A percentile compares a stretch with the other conserved stretches of the same genome.
Evolutionary conservation across 345 rosid species (phyloP).

Genomic region (Ceriops decandra): DNA sequence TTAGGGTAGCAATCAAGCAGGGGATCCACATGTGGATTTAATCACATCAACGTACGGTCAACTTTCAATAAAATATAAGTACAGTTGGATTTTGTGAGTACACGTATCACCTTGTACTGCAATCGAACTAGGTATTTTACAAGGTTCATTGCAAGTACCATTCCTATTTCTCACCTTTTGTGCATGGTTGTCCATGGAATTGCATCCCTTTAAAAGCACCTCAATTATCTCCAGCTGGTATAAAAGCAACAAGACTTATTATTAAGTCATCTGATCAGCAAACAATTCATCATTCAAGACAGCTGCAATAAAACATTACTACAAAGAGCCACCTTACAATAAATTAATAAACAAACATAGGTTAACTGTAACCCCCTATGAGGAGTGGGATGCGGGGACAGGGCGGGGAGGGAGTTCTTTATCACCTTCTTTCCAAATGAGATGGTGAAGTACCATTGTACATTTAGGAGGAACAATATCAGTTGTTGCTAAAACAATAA

Average conservation of each 20-base stretch:
- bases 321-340: too few relatives aligned
- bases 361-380: too few relatives aligned
- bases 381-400: too few relatives aligned
- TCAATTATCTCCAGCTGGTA: conserved; percentile 42
- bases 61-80: not conserved
- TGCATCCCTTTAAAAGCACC: conserved; percentile 70
- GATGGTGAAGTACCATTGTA: too few relatives aligned
- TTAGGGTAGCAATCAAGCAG: not conserved
- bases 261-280: not conserved
- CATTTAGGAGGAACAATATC: too few relatives aligned
- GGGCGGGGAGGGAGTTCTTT: too few relatives aligned
- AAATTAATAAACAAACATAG: too few relatives aligned
- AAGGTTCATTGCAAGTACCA: not conserved
- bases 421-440: too few relatives aligned
- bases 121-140: not conserved
- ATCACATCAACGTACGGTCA: not conserved
- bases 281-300: not conserved
- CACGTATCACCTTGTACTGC: not conserved
- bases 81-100: not conserved
- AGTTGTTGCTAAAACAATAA: too few relatives aligned
- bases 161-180: conserved; percentile 48
- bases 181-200: conserved; percentile 57
- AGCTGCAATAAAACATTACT: too few relatives aligned
- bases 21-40: not conserved
- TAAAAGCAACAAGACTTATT: not conserved